A percentile compares a stretch with the other conserved stretches of the same genome.
Conservation (phyloP, 768 basidiomycete species). For the Coprinopsis strossmayeri region DNA sequence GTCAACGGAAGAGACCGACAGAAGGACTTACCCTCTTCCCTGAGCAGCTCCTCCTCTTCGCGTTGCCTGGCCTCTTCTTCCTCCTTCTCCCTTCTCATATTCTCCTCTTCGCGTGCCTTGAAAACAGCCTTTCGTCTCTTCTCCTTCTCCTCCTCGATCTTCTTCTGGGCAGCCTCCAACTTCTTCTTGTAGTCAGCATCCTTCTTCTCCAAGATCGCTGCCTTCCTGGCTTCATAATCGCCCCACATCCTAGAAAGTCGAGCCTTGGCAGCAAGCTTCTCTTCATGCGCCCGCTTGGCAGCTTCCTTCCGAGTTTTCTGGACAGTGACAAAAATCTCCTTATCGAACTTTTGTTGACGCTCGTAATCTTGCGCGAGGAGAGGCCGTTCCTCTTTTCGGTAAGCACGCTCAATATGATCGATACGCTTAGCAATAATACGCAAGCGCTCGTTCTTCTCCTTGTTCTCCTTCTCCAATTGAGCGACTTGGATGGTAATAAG, state of each 20-base stretch:
- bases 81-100: slow-evolving; percentile 44
- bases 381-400: slow-evolving; percentile 88
- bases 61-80: slow-evolving; percentile 46
- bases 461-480: slow-evolving; percentile 96
- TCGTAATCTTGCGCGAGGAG: slow-evolving; percentile 84
- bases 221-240: slow-evolving; percentile 56
- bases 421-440: slow-evolving; percentile 83
- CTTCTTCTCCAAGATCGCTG: slow-evolving; percentile 49
- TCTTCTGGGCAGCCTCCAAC: slow-evolving; percentile 50
- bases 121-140: slow-evolving; percentile 55
- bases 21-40: slow-evolving; percentile 43
- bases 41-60: slow-evolving; percentile 45
- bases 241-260: slow-evolving; percentile 65
- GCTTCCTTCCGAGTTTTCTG: slow-evolving; percentile 53
- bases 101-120: slow-evolving; percentile 55
- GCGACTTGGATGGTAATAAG: slow-evolving; percentile 89
- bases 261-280: slow-evolving; percentile 67
- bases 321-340: slow-evolving; percentile 55
- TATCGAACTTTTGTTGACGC: slow-evolving; percentile 74
- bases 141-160: slow-evolving; percentile 81
- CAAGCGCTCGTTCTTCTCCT: slow-evolving; percentile 73
- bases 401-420: slow-evolving; percentile 93
- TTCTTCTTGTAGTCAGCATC: slow-evolving; percentile 60
- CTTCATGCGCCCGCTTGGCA: slow-evolving; percentile 50
- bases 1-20: not conserved